Percentiles rank a stretch among this genome's conserved stretches.
phyloP scores from a whole-genome alignment of 306 rosid species.

The Echinosophora koreensis region DNA sequence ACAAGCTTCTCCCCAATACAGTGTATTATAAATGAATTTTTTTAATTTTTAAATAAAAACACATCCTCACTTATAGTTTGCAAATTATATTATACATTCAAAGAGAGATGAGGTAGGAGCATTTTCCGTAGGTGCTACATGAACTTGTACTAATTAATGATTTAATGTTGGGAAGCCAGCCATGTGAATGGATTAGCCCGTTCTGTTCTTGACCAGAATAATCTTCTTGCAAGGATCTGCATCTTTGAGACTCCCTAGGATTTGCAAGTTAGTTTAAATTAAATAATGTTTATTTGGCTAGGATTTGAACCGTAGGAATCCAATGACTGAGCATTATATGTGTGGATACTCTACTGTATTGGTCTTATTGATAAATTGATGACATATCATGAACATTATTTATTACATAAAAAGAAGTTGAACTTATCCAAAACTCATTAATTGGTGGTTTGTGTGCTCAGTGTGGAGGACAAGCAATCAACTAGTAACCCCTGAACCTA shows the following conservation, averaged over 20 bases:
- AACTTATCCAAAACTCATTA: constrained; percentile 18
- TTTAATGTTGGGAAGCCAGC: constrained; percentile 32
- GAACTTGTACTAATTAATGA: neutral
- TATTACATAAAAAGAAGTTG: neutral
- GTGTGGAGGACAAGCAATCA: constrained; percentile 33
- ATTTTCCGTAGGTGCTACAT: constrained; percentile 43
- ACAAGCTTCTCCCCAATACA: neutral
- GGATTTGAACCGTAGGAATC: constrained; percentile 40
- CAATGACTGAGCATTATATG: constrained; percentile 25
- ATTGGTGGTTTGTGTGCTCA: constrained; percentile 29
- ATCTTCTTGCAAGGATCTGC: constrained; percentile 18
- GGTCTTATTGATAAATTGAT: neutral
- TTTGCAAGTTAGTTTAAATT: constrained; percentile 13
- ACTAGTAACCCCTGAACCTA: constrained; percentile 16
- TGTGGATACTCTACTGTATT: neutral
- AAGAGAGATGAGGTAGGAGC: constrained; percentile 23
- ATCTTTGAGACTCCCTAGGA: constrained; percentile 46
- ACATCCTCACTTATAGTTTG: constrained; percentile 34
- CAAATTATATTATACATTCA: constrained; percentile 3
- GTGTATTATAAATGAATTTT: neutral
- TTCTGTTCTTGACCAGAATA: constrained; percentile 39
- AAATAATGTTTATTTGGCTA: constrained; percentile 23
- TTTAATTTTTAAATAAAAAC: neutral
- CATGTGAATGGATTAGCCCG: constrained; percentile 52
- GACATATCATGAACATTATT: neutral